Evolutionary conservation across 148 eudicot species (phyloP).

Genomic region (Spergularia marina): DNA sequence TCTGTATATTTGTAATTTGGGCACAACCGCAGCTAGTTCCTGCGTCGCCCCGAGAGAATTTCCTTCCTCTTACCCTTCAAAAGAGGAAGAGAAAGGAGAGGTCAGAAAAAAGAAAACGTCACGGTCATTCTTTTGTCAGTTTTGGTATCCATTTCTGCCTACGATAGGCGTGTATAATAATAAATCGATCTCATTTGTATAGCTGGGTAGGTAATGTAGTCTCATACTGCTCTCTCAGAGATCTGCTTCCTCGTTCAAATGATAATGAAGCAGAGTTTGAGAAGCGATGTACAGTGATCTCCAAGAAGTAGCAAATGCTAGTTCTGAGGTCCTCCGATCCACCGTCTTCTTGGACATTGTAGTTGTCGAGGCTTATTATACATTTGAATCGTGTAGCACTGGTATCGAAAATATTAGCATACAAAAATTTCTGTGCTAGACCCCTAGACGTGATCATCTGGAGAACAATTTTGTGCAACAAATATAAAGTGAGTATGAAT

Average conservation of each 20-base stretch:
- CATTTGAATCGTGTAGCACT: too few relatives aligned
- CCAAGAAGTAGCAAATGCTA: too few relatives aligned
- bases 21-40: not conserved
- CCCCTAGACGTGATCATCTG: too few relatives aligned
- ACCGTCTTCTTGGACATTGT: too few relatives aligned
- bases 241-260: not conserved
- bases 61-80: not conserved
- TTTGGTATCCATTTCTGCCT: conserved; percentile 22
- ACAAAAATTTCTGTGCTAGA: too few relatives aligned
- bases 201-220: not conserved
- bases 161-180: conserved; percentile 24
- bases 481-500: too few relatives aligned
- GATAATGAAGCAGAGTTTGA: too few relatives aligned
- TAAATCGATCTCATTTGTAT: conserved; percentile 10
- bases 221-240: not conserved
- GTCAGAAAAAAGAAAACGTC: not conserved
- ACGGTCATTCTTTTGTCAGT: conserved; percentile 15
- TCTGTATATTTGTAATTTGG: conserved; percentile 24
- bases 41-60: not conserved
- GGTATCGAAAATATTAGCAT: too few relatives aligned
- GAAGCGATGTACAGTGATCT: too few relatives aligned
- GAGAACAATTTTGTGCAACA: too few relatives aligned
- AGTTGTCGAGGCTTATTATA: too few relatives aligned
- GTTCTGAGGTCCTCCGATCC: too few relatives aligned
- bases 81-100: conserved; percentile 3